These are phyloP conservation scores for Ceratobasidium sp. DNA, from an alignment of 1,284 basidiomycete genomes.

Conservation along the genomic window DNA sequence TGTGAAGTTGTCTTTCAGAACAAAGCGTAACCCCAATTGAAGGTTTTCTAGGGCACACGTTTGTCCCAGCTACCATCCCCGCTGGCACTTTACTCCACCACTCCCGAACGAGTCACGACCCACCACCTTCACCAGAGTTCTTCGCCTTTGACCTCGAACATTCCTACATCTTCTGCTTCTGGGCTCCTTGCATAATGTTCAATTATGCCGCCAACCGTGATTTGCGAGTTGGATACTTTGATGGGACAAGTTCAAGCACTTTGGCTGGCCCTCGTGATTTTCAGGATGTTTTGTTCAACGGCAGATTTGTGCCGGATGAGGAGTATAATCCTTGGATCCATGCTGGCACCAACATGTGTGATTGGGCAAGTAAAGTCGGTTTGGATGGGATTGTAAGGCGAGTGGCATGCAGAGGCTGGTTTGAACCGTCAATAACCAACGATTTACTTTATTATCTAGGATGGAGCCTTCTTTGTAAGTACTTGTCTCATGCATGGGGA, in stretches of 20 bases:
- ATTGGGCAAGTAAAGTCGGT: slow-evolving; percentile 55
- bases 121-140: slow-evolving; percentile 58
- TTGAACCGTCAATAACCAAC: neutral
- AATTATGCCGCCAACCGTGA: slow-evolving; percentile 56
- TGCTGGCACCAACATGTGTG: slow-evolving; percentile 54
- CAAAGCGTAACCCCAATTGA: neutral
- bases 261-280: slow-evolving; percentile 58
- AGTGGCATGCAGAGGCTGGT: neutral
- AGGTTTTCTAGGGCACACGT: slow-evolving; percentile 53
- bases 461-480: slow-evolving; percentile 65
- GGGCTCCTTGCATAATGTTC: slow-evolving; percentile 55
- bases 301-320: slow-evolving; percentile 48
- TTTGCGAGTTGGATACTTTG: slow-evolving; percentile 60
- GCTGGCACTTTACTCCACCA: slow-evolving; percentile 61
- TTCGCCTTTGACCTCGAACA: slow-evolving; percentile 60
- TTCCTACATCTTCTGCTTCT: slow-evolving; percentile 56
- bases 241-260: slow-evolving; percentile 59
- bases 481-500: neutral
- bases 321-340: slow-evolving; percentile 52
- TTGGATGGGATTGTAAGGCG: slow-evolving; percentile 60
- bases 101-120: slow-evolving; percentile 50
- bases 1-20: neutral
- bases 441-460: slow-evolving; percentile 50
- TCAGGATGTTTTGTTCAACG: slow-evolving; percentile 60
- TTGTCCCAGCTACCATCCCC: slow-evolving; percentile 59